A percentile compares a stretch with the other conserved stretches of the same genome.
These are phyloP conservation scores for Clonostachys sp. DNA, from an alignment of 2,329 filamentous ascomycete species.

Conservation along the genomic window DNA sequence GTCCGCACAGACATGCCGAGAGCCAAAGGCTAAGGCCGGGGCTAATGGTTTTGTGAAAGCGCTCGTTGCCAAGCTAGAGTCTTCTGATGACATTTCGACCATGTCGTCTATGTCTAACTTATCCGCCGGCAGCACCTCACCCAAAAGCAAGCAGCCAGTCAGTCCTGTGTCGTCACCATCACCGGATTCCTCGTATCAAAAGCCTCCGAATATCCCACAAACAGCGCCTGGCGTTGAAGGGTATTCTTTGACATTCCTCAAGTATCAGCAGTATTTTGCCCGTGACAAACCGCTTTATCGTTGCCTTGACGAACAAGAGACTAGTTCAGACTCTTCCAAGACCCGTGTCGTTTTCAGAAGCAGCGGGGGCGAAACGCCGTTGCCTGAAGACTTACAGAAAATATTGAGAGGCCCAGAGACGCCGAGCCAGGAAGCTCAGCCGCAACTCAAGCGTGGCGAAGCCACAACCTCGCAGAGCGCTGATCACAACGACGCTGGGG, in stretches of 20 bases:
- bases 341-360: neutral
- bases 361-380: too few species aligned
- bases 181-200: neutral
- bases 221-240: constrained; percentile 14
- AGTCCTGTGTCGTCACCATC: neutral
- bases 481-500: neutral
- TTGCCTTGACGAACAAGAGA: constrained; percentile 16
- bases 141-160: neutral
- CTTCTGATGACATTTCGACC: constrained; percentile 2
- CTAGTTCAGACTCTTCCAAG: neutral
- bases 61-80: constrained; percentile 23
- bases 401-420: neutral
- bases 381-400: too few species aligned
- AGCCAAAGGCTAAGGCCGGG: neutral
- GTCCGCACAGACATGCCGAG: neutral
- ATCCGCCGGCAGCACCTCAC: too few species aligned
- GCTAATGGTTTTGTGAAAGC: constrained; percentile 16
- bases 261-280: constrained; percentile 22
- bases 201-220: neutral
- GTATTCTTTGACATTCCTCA: constrained; percentile 22
- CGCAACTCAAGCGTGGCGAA: neutral
- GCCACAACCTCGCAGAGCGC: neutral
- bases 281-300: constrained; percentile 17
- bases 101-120: neutral
- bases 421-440: neutral